These are phyloP conservation scores for Chaetothyriales sp. DNA, from an alignment of 2,329 filamentous ascomycete genomes.

Conservation along the genomic window DNA sequence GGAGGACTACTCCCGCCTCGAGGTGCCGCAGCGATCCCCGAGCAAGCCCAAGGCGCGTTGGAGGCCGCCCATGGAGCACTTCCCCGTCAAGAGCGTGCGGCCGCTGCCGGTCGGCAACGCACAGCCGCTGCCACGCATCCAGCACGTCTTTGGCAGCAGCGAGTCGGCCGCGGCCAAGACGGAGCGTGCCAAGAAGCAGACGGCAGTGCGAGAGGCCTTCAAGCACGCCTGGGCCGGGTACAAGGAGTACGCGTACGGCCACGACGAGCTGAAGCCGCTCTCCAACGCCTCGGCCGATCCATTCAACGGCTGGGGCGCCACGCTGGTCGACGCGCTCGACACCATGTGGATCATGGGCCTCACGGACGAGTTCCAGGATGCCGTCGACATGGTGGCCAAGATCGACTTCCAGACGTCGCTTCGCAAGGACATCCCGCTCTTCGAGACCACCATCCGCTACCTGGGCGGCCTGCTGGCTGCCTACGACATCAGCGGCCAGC, in stretches of 20 bases:
- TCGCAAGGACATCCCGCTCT: conserved; percentile 64
- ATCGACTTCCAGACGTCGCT: conserved; percentile 73
- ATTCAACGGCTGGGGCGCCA: conserved; percentile 86
- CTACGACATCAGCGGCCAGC: conserved; percentile 67
- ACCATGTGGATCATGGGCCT: conserved; percentile 79
- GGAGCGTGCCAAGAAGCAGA: conserved; percentile 51
- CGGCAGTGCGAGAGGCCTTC: conserved; percentile 59
- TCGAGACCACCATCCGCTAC: conserved; percentile 86
- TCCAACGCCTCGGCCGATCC: conserved; percentile 56
- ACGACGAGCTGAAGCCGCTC: conserved; percentile 73
- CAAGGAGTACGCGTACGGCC: conserved; percentile 62
- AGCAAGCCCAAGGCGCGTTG: conserved; percentile 39
- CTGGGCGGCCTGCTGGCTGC: conserved; percentile 73
- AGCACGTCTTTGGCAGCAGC: conserved; percentile 51
- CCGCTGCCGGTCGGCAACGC: conserved; percentile 59
- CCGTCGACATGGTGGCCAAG: conserved; percentile 51
- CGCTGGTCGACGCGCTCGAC: conserved; percentile 68
- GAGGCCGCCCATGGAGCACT: conserved; percentile 60
- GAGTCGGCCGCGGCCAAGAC: conserved; percentile 49
- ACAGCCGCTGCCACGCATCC: conserved; percentile 60
- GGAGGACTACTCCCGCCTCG: conserved; percentile 24
- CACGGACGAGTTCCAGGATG: conserved; percentile 65
- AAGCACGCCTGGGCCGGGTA: conserved; percentile 72
- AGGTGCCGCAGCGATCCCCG: conserved; percentile 16
- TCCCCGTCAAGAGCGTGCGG: conserved; percentile 65